Evolutionary conservation across 805 yeast genomes (phyloP).

Genomic region (Wickerhamomyces hampshirensis): DNA sequence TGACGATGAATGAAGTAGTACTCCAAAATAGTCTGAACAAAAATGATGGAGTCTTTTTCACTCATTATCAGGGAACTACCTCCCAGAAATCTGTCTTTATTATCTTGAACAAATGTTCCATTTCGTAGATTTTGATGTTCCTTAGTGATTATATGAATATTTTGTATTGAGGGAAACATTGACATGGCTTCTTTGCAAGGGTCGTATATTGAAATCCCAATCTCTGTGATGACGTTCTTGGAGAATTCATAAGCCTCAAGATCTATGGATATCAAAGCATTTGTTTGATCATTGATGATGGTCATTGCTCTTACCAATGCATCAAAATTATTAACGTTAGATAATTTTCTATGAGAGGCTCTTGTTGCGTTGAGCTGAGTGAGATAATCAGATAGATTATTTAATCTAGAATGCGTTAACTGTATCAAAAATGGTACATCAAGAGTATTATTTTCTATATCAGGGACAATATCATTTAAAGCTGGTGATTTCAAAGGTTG

Average conservation of each 20-base stretch:
- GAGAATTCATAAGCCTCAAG: constrained; percentile 52
- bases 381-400: constrained; percentile 4
- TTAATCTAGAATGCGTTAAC: constrained; percentile 1
- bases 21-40: constrained; percentile 40
- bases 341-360: constrained; percentile 15
- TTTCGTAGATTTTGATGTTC: constrained; percentile 42
- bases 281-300: constrained; percentile 9
- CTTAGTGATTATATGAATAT: constrained; percentile 39
- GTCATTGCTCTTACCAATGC: constrained; percentile 6
- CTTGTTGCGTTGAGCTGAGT: not conserved
- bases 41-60: constrained; percentile 29
- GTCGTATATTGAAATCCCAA: constrained; percentile 54
- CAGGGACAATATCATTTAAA: not conserved
- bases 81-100: constrained; percentile 43
- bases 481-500: not conserved
- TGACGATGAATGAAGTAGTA: constrained; percentile 33
- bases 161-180: constrained; percentile 35
- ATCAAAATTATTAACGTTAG: constrained; percentile 3
- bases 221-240: constrained; percentile 42
- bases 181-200: constrained; percentile 41
- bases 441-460: not conserved
- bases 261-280: constrained; percentile 39
- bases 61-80: constrained; percentile 44
- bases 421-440: not conserved
- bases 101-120: constrained; percentile 51